Evolutionary conservation across 768 basidiomycete genomes (phyloP).

Genomic region (Pleurotus giganteus): DNA sequence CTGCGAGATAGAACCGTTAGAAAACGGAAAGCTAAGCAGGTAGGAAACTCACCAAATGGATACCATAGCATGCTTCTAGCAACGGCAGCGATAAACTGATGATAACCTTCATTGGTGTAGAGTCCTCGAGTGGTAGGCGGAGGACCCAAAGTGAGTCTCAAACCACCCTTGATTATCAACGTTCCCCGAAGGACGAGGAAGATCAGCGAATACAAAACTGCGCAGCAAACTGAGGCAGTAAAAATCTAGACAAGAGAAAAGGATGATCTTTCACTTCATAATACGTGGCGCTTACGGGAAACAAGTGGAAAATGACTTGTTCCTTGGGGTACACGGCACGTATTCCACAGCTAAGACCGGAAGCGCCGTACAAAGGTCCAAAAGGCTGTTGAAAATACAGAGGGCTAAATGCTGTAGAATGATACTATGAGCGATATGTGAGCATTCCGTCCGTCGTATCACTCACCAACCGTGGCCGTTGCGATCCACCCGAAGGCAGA

Average conservation of each 20-base stretch:
- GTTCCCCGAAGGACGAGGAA: conserved; percentile 64
- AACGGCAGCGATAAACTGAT: conserved; percentile 59
- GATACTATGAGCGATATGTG: not conserved
- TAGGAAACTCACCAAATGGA: conserved; percentile 16
- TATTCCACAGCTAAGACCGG: conserved; percentile 53
- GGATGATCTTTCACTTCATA: not conserved
- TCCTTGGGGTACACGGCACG: conserved; percentile 35
- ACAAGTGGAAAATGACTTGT: conserved; percentile 52
- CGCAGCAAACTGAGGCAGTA: conserved; percentile 52
- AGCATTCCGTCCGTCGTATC: not conserved
- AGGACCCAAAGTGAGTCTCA: conserved; percentile 48
- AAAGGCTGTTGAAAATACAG: conserved; percentile 24
- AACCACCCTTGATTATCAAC: conserved; percentile 45
- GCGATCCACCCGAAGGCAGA: conserved; percentile 55
- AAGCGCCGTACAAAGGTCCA: conserved; percentile 50
- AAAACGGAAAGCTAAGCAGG: conserved; percentile 48
- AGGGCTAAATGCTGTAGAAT: conserved; percentile 32
- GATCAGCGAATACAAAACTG: conserved; percentile 55
- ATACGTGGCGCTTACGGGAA: conserved; percentile 51
- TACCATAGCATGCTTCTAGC: conserved; percentile 72
- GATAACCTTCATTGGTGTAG: conserved; percentile 45
- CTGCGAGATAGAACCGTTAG: conserved; percentile 29
- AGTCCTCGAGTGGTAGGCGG: conserved; percentile 41
- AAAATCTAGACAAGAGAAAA: conserved; percentile 47
- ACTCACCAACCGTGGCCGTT: conserved; percentile 49